Evolutionary conservation across 345 rosid genomes (phyloP).

Genomic region (Isatis tinctoria): DNA sequence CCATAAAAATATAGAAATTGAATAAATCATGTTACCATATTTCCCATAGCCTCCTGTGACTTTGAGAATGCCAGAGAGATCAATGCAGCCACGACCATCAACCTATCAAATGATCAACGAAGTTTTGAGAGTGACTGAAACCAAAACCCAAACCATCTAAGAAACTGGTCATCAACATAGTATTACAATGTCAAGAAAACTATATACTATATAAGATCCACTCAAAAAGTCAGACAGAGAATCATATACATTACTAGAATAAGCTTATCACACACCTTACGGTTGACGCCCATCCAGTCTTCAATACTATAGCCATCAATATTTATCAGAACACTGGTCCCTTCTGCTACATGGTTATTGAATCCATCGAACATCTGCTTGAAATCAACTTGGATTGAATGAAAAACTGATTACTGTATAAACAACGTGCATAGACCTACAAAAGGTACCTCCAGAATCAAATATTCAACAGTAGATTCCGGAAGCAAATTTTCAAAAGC

Average conservation of each 20-base stretch:
- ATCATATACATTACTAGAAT: background rate
- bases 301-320: conserved; percentile 42
- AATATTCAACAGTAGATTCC: conserved; percentile 40
- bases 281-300: conserved; percentile 34
- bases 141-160: background rate
- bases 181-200: background rate
- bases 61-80: conserved; percentile 56
- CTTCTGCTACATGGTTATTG: conserved; percentile 50
- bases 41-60: conserved; percentile 57
- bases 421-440: background rate
- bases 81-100: conserved; percentile 47
- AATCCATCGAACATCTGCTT: conserved; percentile 55
- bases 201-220: background rate
- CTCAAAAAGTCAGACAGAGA: background rate
- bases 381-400: background rate
- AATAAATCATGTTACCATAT: conserved; percentile 37
- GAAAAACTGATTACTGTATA: background rate
- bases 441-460: conserved; percentile 52
- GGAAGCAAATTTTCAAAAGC: conserved; percentile 40
- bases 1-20: background rate
- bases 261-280: conserved; percentile 36
- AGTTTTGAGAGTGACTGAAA: background rate
- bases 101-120: conserved; percentile 40
- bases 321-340: conserved; percentile 37
- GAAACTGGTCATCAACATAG: conserved; percentile 1